A percentile compares a stretch with the other conserved stretches of the same genome.
Conservation (phyloP, 495 filamentous ascomycete genomes). For the Schizothecium vesticola region DNA sequence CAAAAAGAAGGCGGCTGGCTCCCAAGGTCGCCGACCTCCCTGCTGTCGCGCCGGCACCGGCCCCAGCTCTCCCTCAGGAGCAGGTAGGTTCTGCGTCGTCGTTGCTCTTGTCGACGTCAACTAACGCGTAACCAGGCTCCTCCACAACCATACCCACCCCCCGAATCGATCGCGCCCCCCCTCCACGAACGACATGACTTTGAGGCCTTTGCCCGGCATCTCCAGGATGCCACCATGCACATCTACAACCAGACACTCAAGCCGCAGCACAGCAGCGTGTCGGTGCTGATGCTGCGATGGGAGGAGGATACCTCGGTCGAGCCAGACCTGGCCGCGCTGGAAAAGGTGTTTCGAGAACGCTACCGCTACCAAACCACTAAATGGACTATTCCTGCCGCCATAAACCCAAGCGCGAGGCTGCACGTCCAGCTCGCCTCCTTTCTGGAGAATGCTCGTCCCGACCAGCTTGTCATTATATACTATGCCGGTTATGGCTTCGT, state of each 20-base stretch:
- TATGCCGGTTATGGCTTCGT: constrained; percentile 51
- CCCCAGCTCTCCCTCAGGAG: constrained; percentile 22
- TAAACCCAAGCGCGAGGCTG: constrained; percentile 49
- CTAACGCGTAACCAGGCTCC: constrained; percentile 10
- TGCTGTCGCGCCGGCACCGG: constrained; percentile 12
- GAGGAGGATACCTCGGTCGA: constrained; percentile 49
- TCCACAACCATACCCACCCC: constrained; percentile 20
- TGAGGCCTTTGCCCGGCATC: constrained; percentile 52
- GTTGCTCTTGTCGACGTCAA: neutral
- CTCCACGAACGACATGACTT: constrained; percentile 47
- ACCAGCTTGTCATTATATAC: constrained; percentile 53
- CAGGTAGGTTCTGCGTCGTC: constrained; percentile 20
- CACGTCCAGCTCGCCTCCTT: constrained; percentile 46
- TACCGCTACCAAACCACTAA: constrained; percentile 50
- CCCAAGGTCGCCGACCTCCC: constrained; percentile 32
- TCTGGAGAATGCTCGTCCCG: constrained; percentile 45
- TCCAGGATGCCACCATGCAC: constrained; percentile 53
- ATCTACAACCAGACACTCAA: constrained; percentile 49
- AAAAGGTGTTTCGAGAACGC: constrained; percentile 47
- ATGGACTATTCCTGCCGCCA: constrained; percentile 47
- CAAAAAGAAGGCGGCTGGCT: constrained; percentile 35
- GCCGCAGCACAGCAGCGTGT: constrained; percentile 46
- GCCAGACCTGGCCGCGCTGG: constrained; percentile 41
- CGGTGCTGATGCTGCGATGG: constrained; percentile 51
- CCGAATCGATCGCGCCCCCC: constrained; percentile 17